Evolutionary conservation across 2,329 filamentous ascomycete species (phyloP), one percentile per base, ranked within the genome.

Genomic region (Diaporthe citrichinensis): DNA sequence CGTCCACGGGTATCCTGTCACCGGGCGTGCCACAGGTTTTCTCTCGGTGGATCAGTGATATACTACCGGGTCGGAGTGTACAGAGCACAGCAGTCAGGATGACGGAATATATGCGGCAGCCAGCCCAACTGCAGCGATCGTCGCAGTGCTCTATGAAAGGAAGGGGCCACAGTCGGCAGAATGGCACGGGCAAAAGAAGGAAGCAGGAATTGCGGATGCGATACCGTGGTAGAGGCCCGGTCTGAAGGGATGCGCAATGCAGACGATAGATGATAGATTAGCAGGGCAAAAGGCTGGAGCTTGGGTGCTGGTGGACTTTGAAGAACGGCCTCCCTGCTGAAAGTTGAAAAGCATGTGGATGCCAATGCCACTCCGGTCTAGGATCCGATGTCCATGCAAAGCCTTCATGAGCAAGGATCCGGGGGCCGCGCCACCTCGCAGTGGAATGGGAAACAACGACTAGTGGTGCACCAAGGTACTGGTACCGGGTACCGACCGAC

Each of bases 301-400:
- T 65, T 41, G 31, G 31, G 53, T 28, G 49, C 25, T 71, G 68
- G 44, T 61, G 23, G 36, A 31, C 36, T 36, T 58, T 23, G 46
- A 41, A 46, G 51, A 58, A 71, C 34, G 73, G 55, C 51, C 73
- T 74, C 67, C 58, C 49, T 65, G 39, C 25, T 31, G n/a, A 34
- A 15, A 65, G 73, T 46, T 39, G 61, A 74, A 74, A 74, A 74
- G 67, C 73, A 75, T 72, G 73, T 75, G 67, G 57, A 62, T 62
- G 55, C 73, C 53, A 67, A 57, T 39, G 44, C 58, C 71, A 67
- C 58, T 59, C 73, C 55, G 44, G 55, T 44, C 65, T 69, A 53
- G 65, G 65, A 69, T 69, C 65, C 65, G 65, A 69, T 69, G 65
- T 69, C 57, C 49, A 59, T 55, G 67, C 67, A 75, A 72, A 75